A percentile compares a stretch with the other conserved stretches of the same genome.
phyloP scores from a whole-genome alignment of 768 basidiomycete species.

The Coprinopsis marcescibilis region DNA sequence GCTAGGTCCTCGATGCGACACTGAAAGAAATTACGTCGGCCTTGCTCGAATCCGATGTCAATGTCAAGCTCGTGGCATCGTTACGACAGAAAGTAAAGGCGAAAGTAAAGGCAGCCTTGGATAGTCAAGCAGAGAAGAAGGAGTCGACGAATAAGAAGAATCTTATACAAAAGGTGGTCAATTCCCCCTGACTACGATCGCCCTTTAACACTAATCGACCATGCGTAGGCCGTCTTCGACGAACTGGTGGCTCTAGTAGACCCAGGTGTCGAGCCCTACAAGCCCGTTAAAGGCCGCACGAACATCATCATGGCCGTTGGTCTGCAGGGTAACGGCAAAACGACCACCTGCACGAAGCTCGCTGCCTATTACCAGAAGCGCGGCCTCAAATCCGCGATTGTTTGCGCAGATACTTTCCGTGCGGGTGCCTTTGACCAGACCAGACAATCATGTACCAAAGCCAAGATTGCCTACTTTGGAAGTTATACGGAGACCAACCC shows the following conservation, averaged over 20 bases:
- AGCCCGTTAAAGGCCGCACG: slow-evolving; percentile 89
- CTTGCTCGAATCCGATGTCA: slow-evolving; percentile 93
- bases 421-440: slow-evolving; percentile 99
- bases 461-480: slow-evolving; percentile 98
- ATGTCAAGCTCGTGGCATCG: slow-evolving; percentile 90
- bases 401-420: slow-evolving; percentile 99
- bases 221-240: slow-evolving; percentile 82
- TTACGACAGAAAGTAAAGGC: slow-evolving; percentile 85
- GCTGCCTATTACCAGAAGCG: slow-evolving; percentile 97
- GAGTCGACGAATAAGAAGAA: slow-evolving; percentile 81
- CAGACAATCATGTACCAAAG: slow-evolving; percentile 96
- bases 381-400: slow-evolving; percentile 94
- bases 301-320: slow-evolving; percentile 98
- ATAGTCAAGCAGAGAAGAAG: slow-evolving; percentile 60
- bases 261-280: slow-evolving; percentile 92
- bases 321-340: slow-evolving; percentile 96
- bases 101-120: slow-evolving; percentile 80
- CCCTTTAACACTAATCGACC: neutral
- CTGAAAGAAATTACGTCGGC: slow-evolving; percentile 95
- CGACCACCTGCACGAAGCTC: slow-evolving; percentile 97
- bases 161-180: slow-evolving; percentile 80
- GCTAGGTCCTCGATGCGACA: slow-evolving; percentile 85
- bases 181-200: neutral
- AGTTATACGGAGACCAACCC: slow-evolving; percentile 99
- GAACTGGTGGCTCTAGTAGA: slow-evolving; percentile 94